A percentile compares a stretch with the other conserved stretches of the same genome.
phyloP scores from a whole-genome alignment of 2,329 filamentous ascomycete genomes.

The Sporothrix globosa region DNA sequence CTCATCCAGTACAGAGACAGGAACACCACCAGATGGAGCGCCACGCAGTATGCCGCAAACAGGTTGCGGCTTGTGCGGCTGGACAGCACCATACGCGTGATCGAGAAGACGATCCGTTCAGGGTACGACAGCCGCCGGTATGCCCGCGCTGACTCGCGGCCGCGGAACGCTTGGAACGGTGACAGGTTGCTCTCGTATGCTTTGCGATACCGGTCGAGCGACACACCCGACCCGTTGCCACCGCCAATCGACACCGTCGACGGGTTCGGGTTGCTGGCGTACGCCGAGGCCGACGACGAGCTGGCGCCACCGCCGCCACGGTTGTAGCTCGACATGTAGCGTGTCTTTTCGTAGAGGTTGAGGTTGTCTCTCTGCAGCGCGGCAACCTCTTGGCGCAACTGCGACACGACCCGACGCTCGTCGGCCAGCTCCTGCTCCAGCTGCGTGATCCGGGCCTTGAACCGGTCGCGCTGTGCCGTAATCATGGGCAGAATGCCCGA shows the following conservation, averaged over 20 bases:
- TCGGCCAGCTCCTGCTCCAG: conserved; percentile 89
- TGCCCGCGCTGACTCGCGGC: conserved; percentile 87
- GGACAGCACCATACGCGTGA: conserved; percentile 87
- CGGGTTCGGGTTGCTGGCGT: conserved; percentile 71
- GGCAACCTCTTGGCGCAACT: conserved; percentile 85
- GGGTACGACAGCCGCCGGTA: conserved; percentile 92
- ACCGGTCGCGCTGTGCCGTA: conserved; percentile 94
- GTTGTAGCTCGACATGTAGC: conserved; percentile 93
- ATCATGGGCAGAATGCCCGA: conserved; percentile 97
- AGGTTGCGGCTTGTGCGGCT: conserved; percentile 89
- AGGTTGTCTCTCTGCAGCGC: conserved; percentile 95
- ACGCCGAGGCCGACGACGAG: conserved; percentile 66
- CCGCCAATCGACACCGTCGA: conserved; percentile 65
- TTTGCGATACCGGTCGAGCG: conserved; percentile 82
- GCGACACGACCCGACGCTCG: conserved; percentile 77
- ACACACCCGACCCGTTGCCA: conserved; percentile 63
- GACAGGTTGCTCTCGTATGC: conserved; percentile 96
- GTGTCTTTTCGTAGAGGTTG: conserved; percentile 94
- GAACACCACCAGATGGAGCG: conserved; percentile 85
- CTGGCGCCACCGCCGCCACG: conserved; percentile 60
- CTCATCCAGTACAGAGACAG: conserved; percentile 84
- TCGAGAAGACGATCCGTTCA: conserved; percentile 85
- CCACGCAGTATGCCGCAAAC: conserved; percentile 89
- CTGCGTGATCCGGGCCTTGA: conserved; percentile 93
- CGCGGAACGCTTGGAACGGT: conserved; percentile 92